These are phyloP conservation scores for Catharanthus roseus DNA, from an alignment of 257 asterid species.

Conservation along the genomic window DNA sequence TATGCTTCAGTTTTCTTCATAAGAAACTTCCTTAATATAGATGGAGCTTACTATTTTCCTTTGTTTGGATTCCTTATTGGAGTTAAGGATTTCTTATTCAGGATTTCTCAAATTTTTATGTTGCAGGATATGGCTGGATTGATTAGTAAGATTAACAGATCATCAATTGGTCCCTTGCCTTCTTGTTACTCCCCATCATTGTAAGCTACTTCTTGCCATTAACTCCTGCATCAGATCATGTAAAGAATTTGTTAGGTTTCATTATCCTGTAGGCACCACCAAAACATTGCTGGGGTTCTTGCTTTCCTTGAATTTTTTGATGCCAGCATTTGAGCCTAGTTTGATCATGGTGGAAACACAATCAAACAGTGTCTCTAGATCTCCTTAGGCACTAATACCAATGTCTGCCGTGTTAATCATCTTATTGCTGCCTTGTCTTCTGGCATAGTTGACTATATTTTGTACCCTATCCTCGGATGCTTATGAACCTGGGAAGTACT, in stretches of 20 bases:
- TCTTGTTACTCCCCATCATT: constrained; percentile 88
- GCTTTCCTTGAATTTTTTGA: neutral
- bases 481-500: neutral
- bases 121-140: constrained; percentile 98
- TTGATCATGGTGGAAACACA: neutral
- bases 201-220: too few species aligned
- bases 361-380: neutral
- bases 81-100: neutral
- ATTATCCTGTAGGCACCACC: neutral
- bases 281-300: neutral
- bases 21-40: neutral
- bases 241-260: too few species aligned
- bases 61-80: neutral
- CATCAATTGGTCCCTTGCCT: constrained; percentile 96
- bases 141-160: constrained; percentile 92
- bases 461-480: neutral
- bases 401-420: neutral
- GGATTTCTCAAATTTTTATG: constrained; percentile 11
- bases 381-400: neutral
- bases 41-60: neutral
- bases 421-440: constrained; percentile 1
- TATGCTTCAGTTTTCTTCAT: neutral
- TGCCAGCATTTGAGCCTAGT: neutral
- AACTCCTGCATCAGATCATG: neutral
- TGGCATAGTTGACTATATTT: neutral